Conservation (phyloP, 2,329 filamentous ascomycete genomes). For the Myriosclerotinia duriaeana region DNA sequence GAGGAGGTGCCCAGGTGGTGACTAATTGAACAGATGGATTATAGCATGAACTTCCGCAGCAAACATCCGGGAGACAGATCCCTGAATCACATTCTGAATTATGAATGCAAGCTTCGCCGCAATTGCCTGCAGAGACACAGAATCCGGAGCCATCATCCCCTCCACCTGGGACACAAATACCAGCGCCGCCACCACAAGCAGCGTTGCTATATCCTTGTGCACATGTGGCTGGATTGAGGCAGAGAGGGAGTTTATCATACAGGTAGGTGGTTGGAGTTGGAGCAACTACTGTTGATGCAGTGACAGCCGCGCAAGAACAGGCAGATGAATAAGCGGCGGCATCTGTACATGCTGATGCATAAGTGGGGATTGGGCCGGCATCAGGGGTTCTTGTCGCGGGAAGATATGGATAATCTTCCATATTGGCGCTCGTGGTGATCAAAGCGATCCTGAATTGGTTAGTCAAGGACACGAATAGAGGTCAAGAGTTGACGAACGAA, state of each 20-base stretch:
- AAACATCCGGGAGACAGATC: conserved; percentile 1
- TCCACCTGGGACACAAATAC: conserved; percentile 7
- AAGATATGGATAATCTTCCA: conserved; percentile 8
- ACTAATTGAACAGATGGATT: not conserved
- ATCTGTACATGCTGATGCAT: conserved; percentile 18
- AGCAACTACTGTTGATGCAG: not conserved
- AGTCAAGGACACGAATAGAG: not conserved
- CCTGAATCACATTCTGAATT: conserved; percentile 17
- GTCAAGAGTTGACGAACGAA: conserved; percentile 13
- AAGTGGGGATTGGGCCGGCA: conserved; percentile 8
- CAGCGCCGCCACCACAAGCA: conserved; percentile 12
- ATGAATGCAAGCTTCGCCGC: not conserved
- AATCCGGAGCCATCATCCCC: conserved; percentile 9
- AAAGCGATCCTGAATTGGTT: not conserved
- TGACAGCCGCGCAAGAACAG: conserved; percentile 15
- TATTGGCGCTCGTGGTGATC: conserved; percentile 17
- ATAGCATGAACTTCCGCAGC: conserved; percentile 16
- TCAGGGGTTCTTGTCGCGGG: not conserved
- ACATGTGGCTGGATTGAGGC: conserved; percentile 11
- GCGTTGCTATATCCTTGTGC: not conserved
- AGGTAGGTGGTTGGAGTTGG: conserved; percentile 14
- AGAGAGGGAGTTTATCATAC: conserved; percentile 15
- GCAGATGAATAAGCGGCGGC: conserved; percentile 16
- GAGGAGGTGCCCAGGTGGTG: not conserved
- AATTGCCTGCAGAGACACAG: conserved; percentile 11